phyloP scores from a whole-genome alignment of 176 grass and related monocot genomes.

The Zoysia pacifica region DNA sequence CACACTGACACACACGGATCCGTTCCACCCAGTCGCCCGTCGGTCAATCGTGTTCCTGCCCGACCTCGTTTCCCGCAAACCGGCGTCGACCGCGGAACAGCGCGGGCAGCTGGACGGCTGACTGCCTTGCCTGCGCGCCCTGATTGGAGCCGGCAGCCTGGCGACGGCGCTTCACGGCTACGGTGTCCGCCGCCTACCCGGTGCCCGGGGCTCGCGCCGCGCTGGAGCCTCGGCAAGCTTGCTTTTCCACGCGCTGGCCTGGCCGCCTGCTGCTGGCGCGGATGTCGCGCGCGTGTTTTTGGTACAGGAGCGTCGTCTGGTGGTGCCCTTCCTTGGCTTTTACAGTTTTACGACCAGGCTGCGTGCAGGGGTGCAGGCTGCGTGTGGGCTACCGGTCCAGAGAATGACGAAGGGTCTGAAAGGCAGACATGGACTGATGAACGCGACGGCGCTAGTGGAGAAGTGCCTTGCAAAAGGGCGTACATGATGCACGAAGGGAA shows the following conservation, averaged over 20 bases:
- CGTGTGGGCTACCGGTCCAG: not conserved
- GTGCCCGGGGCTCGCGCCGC: not conserved
- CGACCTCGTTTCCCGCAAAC: not conserved
- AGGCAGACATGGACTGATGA: not conserved
- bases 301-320: too few species aligned
- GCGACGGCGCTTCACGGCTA: conserved; percentile 30
- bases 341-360: too few species aligned
- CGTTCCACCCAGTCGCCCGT: too few species aligned
- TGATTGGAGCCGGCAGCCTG: conserved; percentile 30
- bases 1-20: not conserved
- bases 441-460: not conserved
- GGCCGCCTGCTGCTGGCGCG: not conserved
- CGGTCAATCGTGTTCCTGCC: too few species aligned
- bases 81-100: conserved; percentile 18
- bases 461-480: conserved; percentile 20
- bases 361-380: not conserved
- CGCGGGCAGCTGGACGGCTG: not conserved
- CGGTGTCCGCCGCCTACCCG: conserved; percentile 30
- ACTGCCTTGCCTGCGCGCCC: not conserved
- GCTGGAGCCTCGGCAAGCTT: not conserved
- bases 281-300: conserved; percentile 5
- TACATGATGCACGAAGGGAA: conserved; percentile 23
- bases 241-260: conserved; percentile 7
- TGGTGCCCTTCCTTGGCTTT: not conserved
- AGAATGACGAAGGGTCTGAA: not conserved